Percentiles rank a stretch among this genome's conserved stretches.
phyloP scores from a whole-genome alignment of 192 early-diverging fungal species.

The Piromyces finnis region DNA sequence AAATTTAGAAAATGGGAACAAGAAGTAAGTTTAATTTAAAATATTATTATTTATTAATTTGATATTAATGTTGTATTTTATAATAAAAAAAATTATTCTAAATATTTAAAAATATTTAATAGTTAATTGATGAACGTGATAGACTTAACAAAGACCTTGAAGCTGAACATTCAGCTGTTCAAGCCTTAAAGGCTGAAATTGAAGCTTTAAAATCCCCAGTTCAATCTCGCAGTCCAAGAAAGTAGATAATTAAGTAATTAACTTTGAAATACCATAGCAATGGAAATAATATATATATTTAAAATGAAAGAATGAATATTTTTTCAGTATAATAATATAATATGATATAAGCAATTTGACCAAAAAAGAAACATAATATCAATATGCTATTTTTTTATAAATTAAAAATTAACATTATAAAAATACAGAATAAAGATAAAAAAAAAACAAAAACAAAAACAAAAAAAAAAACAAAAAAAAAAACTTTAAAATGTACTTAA shows the following conservation, averaged over 20 bases:
- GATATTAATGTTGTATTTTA: neutral
- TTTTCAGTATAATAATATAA: too few species aligned
- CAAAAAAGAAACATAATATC: too few species aligned
- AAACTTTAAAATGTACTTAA: too few species aligned
- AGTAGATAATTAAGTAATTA: neutral
- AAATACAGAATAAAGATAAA: too few species aligned
- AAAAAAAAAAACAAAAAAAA: too few species aligned
- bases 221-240: neutral
- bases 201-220: neutral
- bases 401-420: too few species aligned
- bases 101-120: too few species aligned
- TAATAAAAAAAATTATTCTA: too few species aligned
- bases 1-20: constrained; percentile 98
- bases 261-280: neutral
- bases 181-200: neutral
- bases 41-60: neutral
- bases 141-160: constrained; percentile 98
- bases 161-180: constrained; percentile 50
- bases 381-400: too few species aligned
- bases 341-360: too few species aligned
- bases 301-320: neutral
- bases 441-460: too few species aligned
- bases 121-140: constrained; percentile 92
- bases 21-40: constrained; percentile 29
- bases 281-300: neutral